These are phyloP conservation scores for Fonsecaea monophora DNA, from an alignment of 2,329 filamentous ascomycete genomes.

Conservation along the genomic window DNA sequence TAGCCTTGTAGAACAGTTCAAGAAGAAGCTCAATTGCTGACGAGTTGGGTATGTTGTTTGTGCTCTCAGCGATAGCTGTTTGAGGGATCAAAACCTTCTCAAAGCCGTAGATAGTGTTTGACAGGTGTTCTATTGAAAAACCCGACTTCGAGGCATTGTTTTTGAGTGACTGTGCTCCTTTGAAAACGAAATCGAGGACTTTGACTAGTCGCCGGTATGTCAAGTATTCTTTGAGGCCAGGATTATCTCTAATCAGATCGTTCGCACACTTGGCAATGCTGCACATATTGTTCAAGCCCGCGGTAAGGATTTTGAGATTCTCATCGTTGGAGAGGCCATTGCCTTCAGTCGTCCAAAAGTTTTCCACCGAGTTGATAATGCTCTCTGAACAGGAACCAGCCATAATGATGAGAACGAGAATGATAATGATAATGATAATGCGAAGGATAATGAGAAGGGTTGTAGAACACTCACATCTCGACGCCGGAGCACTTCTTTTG, in stretches of 20 bases:
- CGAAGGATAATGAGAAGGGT: slow-evolving; percentile 15
- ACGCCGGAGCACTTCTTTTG: slow-evolving; percentile 19
- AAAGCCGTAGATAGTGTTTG: not conserved
- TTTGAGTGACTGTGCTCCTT: slow-evolving; percentile 12
- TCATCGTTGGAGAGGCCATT: slow-evolving; percentile 5
- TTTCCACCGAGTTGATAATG: slow-evolving; percentile 15
- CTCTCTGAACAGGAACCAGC: slow-evolving; percentile 8
- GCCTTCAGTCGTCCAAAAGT: slow-evolving; percentile 10
- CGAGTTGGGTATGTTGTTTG: slow-evolving; percentile 18
- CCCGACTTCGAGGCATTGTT: slow-evolving; percentile 4
- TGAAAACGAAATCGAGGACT: slow-evolving; percentile 17
- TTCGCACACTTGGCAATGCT: slow-evolving; percentile 18
- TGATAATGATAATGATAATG: slow-evolving; percentile 5
- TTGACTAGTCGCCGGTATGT: slow-evolving; percentile 21
- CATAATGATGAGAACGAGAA: slow-evolving; percentile 15
- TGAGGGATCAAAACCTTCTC: not conserved
- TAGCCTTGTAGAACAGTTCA: slow-evolving; percentile 17
- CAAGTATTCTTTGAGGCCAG: slow-evolving; percentile 15
- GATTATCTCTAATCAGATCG: slow-evolving; percentile 5
- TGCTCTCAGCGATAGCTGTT: slow-evolving; percentile 21
- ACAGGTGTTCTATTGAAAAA: slow-evolving; percentile 3
- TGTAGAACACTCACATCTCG: slow-evolving; percentile 16
- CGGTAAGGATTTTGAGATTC: slow-evolving; percentile 18
- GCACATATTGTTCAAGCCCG: slow-evolving; percentile 16
- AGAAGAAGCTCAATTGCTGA: slow-evolving; percentile 21